Base-by-base conservation (phyloP, 2,329 filamentous ascomycete species). In the Pseudocercospora crystallina region DNA sequence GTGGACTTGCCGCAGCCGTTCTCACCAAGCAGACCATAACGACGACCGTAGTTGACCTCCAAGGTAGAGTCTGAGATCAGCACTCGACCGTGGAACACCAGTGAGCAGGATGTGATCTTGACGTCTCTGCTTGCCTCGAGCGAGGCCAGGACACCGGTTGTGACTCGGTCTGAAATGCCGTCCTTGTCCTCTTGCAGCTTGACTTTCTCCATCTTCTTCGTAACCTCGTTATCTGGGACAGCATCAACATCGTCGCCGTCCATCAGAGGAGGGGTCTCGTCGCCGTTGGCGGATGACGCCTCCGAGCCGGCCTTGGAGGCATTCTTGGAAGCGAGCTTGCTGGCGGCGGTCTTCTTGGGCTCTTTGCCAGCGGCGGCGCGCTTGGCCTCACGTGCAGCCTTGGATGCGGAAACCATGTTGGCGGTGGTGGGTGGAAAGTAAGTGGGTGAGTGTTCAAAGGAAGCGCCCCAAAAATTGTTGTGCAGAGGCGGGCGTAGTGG, bases 1-100 rank as follows among this genome's bases (percentile, higher is more conserved):
- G 94, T 99, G 60, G 89, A 95, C 82, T 99, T 99, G 73, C 94
- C 94, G 75, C 94, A 99, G 61, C 94, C 94, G 86, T 99, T 99
- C 82, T 99, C 94, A 68, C 94, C 94, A 59, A 99, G 79, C 51
- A 99, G 80, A 72, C 94, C 94, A 71, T 99, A 99, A 67, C 94
- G 85, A 66, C 91, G 88, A 61, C 88, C 90, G 71, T 90, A 94
- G 71, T 88, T 92, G 67, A 99, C 81, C 75, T 99, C 95, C 72
- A 99, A 80, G 43, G 86, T 95, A 58, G 89, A 89, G 75, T 99
- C 94, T 70, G 86, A 92, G 76, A 99, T 89, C 55, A 99, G 85
- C 62, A 97, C 94, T 65, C 88, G 90, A 66, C 95, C 94, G 81
- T 99, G 95, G 84, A 99, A 99, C 59, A 96, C 92, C 63, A 99